A percentile compares a stretch with the other conserved stretches of the same genome.
Evolutionary conservation across 1,139 yeast species (phyloP).

Genomic region (Candida anutae): DNA sequence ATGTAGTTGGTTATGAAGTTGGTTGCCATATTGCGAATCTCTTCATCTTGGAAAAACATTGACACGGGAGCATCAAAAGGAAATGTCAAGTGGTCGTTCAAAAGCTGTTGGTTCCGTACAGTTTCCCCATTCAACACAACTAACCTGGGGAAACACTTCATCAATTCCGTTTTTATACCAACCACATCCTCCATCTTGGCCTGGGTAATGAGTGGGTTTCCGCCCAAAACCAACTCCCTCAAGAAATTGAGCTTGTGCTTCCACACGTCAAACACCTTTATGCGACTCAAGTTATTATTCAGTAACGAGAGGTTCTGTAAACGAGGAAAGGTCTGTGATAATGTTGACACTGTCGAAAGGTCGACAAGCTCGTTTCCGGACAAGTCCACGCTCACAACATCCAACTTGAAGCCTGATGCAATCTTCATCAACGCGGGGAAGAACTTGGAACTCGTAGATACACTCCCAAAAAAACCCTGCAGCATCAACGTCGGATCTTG

Average conservation of each 20-base stretch:
- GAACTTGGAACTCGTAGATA: conserved; percentile 63
- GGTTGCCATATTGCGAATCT: conserved; percentile 61
- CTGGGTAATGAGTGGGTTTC: conserved; percentile 59
- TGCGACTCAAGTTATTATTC: conserved; percentile 56
- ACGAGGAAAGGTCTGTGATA: conserved; percentile 69
- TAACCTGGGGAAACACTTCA: conserved; percentile 69
- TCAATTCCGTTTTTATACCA: conserved; percentile 52
- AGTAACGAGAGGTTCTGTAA: conserved; percentile 74
- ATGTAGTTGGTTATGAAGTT: conserved; percentile 69
- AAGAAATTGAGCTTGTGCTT: conserved; percentile 64
- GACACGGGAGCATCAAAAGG: conserved; percentile 43
- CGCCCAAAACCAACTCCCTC: conserved; percentile 66
- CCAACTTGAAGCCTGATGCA: conserved; percentile 47
- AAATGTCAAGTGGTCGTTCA: conserved; percentile 44
- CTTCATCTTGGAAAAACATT: conserved; percentile 76
- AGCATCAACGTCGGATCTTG: conserved; percentile 55
- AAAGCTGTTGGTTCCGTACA: conserved; percentile 62
- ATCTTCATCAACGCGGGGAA: conserved; percentile 88
- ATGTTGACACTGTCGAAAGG: conserved; percentile 50
- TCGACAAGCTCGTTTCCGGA: conserved; percentile 65
- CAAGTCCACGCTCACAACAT: conserved; percentile 69
- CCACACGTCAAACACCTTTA: conserved; percentile 66
- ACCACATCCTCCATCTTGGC: conserved; percentile 26
- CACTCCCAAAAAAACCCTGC: conserved; percentile 59
- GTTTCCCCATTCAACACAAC: conserved; percentile 71